A percentile compares a stretch with the other conserved stretches of the same genome.
phyloP scores from a whole-genome alignment of 2,329 filamentous ascomycete species.

The Paecilomyces variotii region DNA sequence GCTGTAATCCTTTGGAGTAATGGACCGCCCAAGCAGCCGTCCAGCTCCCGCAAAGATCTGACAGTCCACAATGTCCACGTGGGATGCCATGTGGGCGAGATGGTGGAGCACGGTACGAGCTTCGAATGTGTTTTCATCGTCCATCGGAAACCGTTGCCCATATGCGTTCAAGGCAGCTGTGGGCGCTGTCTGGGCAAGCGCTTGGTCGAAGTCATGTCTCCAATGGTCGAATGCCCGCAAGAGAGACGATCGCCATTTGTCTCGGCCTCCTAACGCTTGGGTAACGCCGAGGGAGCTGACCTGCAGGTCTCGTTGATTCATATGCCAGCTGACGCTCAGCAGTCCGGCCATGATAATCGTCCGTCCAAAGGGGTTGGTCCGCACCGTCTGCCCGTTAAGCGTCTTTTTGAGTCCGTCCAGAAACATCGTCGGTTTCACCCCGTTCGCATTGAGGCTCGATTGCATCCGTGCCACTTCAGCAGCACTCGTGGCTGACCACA shows the following conservation, averaged over 20 bases:
- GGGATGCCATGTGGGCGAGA: conserved; percentile 94
- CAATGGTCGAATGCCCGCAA: conserved; percentile 87
- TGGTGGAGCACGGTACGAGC: conserved; percentile 85
- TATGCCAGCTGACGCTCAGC: conserved; percentile 91
- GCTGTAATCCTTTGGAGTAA: conserved; percentile 72
- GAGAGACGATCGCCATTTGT: conserved; percentile 82
- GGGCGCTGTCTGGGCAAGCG: conserved; percentile 49
- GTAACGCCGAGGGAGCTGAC: conserved; percentile 77
- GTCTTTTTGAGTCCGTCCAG: conserved; percentile 86
- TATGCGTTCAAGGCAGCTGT: conserved; percentile 15
- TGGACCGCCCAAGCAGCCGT: conserved; percentile 73
- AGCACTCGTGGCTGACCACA: conserved; percentile 87
- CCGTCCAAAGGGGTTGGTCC: conserved; percentile 87
- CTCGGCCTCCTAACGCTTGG: conserved; percentile 72
- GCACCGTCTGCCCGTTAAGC: conserved; percentile 73
- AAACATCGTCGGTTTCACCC: conserved; percentile 77
- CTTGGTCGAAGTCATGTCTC: conserved; percentile 85
- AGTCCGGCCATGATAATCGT: conserved; percentile 91
- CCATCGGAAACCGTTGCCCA: conserved; percentile 27
- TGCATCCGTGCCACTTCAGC: conserved; percentile 81
- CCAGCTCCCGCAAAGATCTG: conserved; percentile 90
- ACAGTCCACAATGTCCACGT: conserved; percentile 94
- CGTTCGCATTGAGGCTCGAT: conserved; percentile 68
- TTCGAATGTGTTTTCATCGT: conserved; percentile 71
- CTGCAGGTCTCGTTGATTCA: conserved; percentile 92